A percentile compares a stretch with the other conserved stretches of the same genome.
These are phyloP conservation scores for Populus simonii DNA, from an alignment of 345 rosid species.

Conservation along the genomic window DNA sequence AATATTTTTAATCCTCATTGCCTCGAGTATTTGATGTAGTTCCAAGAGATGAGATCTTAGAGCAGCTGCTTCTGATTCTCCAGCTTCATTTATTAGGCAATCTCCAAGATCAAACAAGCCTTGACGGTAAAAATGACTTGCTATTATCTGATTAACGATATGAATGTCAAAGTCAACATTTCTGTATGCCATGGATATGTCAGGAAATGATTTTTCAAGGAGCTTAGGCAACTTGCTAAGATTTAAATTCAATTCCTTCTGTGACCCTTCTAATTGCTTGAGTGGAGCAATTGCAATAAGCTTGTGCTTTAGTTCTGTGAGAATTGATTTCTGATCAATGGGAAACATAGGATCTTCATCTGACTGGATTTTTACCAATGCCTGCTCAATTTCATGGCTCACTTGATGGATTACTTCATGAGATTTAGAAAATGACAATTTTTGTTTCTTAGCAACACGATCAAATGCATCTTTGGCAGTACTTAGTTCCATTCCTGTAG, in stretches of 20 bases:
- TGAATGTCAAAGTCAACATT: constrained; percentile 54
- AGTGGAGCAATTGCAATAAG: constrained; percentile 43
- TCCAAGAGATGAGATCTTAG: constrained; percentile 53
- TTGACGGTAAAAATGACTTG: constrained; percentile 60
- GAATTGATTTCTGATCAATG: constrained; percentile 36
- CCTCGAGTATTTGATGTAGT: constrained; percentile 52
- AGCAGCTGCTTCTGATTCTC: constrained; percentile 40
- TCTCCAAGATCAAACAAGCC: constrained; percentile 85
- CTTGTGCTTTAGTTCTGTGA: constrained; percentile 49
- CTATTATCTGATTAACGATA: constrained; percentile 58
- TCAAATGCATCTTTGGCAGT: constrained; percentile 60
- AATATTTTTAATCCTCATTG: constrained; percentile 46
- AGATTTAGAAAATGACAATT: constrained; percentile 44
- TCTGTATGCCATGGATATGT: constrained; percentile 67
- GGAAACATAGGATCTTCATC: constrained; percentile 22
- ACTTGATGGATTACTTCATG: constrained; percentile 49
- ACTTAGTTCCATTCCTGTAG: constrained; percentile 52
- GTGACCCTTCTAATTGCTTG: constrained; percentile 53
- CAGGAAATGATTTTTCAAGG: constrained; percentile 59
- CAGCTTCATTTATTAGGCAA: constrained; percentile 59
- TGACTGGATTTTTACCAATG: constrained; percentile 42
- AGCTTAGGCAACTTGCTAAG: constrained; percentile 55
- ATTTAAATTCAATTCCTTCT: constrained; percentile 47
- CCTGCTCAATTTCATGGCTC: constrained; percentile 44
- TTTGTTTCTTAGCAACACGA: constrained; percentile 60